A percentile compares a stretch with the other conserved stretches of the same genome.
phyloP scores from a whole-genome alignment of 768 basidiomycete species.

The Coprinellus micaceus region DNA sequence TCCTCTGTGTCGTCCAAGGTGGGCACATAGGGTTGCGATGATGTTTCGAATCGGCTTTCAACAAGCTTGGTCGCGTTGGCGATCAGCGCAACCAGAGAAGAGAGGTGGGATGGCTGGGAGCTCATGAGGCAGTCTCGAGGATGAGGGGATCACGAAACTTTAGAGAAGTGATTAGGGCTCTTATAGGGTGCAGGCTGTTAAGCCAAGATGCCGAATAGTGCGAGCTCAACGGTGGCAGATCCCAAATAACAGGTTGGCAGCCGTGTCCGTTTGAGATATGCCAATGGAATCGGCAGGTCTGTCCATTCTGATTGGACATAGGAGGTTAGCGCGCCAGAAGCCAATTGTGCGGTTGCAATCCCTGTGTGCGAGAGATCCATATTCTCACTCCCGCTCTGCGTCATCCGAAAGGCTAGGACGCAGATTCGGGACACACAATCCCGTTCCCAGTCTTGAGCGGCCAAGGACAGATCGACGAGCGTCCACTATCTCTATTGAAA shows the following conservation, averaged over 20 bases:
- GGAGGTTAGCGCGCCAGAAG: too few species aligned
- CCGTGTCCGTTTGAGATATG: neutral
- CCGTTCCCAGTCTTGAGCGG: too few species aligned
- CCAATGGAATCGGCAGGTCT: neutral
- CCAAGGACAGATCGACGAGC: too few species aligned
- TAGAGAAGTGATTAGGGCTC: neutral
- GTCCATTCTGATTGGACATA: neutral
- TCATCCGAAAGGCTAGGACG: too few species aligned
- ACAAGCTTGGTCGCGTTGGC: constrained; percentile 16
- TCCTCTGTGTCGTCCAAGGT: constrained; percentile 29
- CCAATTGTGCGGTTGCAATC: too few species aligned
- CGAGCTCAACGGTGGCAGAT: neutral
- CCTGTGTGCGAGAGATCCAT: too few species aligned
- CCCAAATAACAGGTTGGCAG: neutral
- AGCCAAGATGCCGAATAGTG: neutral
- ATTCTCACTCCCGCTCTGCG: too few species aligned
- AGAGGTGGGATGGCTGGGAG: constrained; percentile 4
- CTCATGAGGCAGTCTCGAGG: neutral
- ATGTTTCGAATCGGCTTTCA: constrained; percentile 23
- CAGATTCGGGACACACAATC: too few species aligned
- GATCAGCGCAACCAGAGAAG: constrained; percentile 19
- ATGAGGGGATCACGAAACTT: neutral
- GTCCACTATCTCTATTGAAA: too few species aligned
- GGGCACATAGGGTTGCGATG: constrained; percentile 22
- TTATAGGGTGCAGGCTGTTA: neutral